A percentile compares a stretch with the other conserved stretches of the same genome.
phyloP scores from a whole-genome alignment of 768 basidiomycete species.

The Suillus americanus region DNA sequence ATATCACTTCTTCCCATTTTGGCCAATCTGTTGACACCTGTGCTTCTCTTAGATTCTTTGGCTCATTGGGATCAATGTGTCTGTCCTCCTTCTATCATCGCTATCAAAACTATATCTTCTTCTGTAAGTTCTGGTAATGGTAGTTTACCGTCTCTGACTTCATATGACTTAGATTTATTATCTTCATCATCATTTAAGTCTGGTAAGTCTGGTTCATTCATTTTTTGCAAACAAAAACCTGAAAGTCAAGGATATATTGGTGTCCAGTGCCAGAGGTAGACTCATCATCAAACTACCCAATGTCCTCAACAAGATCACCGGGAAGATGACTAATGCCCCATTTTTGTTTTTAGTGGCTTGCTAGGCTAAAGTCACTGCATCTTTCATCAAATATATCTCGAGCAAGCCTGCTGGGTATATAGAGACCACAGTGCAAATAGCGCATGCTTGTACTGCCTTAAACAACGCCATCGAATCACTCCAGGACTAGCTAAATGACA shows the following conservation, averaged over 20 bases:
- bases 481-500: neutral
- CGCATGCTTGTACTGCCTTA: no score
- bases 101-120: no score
- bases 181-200: no score
- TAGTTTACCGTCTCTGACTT: no score
- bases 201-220: no score
- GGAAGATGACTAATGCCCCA: constrained; percentile 2
- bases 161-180: no score
- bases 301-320: neutral
- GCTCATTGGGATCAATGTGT: no score
- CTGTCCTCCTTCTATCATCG: no score
- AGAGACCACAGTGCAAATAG: neutral
- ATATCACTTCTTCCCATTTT: no score
- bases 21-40: no score
- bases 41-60: no score
- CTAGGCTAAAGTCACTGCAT: neutral
- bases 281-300: neutral
- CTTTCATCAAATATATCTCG: neutral
- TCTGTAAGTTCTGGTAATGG: no score
- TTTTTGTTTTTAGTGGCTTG: neutral
- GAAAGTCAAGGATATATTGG: neutral
- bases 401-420: neutral
- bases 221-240: neutral
- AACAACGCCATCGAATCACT: neutral
- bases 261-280: neutral